phyloP scores from a whole-genome alignment of 2,329 filamentous ascomycete genomes.

The Botryotinia globosa region DNA sequence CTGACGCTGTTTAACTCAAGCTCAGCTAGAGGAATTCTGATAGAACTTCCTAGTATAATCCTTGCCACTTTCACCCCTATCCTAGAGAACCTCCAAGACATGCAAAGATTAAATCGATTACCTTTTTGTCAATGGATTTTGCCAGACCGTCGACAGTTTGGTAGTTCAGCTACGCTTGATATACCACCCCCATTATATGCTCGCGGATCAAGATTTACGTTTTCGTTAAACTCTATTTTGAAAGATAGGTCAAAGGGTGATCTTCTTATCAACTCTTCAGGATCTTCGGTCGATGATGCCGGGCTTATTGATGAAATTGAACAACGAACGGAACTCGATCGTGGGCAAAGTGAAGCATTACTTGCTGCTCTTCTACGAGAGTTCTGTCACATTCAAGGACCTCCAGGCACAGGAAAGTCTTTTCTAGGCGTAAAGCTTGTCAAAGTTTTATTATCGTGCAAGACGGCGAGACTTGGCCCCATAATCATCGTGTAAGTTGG shows the following conservation, averaged over 20 bases:
- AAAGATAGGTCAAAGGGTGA: slow-evolving; percentile 25
- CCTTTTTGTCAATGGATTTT: slow-evolving; percentile 19
- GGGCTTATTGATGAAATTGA: slow-evolving; percentile 27
- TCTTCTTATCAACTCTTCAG: slow-evolving; percentile 1
- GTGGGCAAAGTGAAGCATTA: slow-evolving; percentile 42
- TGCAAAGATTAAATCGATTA: background rate
- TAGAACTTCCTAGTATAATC: slow-evolving; percentile 12
- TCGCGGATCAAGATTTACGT: slow-evolving; percentile 21
- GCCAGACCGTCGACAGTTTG: background rate
- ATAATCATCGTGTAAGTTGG: slow-evolving; percentile 39
- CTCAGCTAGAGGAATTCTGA: background rate
- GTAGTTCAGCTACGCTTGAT: slow-evolving; percentile 13
- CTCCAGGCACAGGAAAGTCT: slow-evolving; percentile 35
- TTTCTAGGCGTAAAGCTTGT: slow-evolving; percentile 34
- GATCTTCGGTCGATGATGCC: slow-evolving; percentile 17
- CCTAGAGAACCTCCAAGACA: slow-evolving; percentile 12
- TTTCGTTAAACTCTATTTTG: slow-evolving; percentile 25
- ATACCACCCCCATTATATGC: slow-evolving; percentile 30
- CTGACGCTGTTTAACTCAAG: background rate
- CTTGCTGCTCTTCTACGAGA: slow-evolving; percentile 36
- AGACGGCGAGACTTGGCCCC: slow-evolving; percentile 35
- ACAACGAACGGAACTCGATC: slow-evolving; percentile 27
- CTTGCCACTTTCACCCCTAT: slow-evolving; percentile 14
- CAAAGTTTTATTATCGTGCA: slow-evolving; percentile 39
- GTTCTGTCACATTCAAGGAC: slow-evolving; percentile 44